Evolutionary conservation across 495 filamentous ascomycete species (phyloP).

Genomic region (Filosporella fistucella): DNA sequence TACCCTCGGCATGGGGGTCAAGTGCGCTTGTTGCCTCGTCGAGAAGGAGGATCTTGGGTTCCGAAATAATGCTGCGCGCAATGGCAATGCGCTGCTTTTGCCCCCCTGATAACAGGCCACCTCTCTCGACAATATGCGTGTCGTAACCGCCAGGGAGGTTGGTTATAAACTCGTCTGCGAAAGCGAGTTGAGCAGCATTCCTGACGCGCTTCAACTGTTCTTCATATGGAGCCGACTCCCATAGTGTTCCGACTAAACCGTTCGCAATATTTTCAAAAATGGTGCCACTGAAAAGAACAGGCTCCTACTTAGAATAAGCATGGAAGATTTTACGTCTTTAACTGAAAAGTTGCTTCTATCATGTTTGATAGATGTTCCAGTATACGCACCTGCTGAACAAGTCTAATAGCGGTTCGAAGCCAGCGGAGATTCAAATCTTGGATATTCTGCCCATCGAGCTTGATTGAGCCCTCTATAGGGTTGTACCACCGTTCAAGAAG

Average conservation of each 20-base stretch:
- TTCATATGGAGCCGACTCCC: constrained; percentile 16
- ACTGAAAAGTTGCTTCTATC: too few relatives aligned
- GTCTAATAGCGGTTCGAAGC: constrained; percentile 48
- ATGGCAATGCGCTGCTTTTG: constrained; percentile 63
- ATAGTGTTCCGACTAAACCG: constrained; percentile 30
- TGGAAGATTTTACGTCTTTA: background rate
- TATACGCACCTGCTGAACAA: constrained; percentile 56
- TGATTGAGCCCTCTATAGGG: constrained; percentile 33
- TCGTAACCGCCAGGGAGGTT: constrained; percentile 35
- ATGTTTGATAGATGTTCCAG: too few relatives aligned
- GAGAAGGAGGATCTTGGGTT: constrained; percentile 63
- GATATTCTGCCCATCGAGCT: constrained; percentile 48
- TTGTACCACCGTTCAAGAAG: constrained; percentile 51
- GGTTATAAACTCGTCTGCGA: constrained; percentile 40
- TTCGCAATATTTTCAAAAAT: constrained; percentile 64
- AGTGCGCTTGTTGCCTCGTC: constrained; percentile 74
- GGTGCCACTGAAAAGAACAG: constrained; percentile 57
- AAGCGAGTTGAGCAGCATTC: constrained; percentile 28
- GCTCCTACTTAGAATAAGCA: constrained; percentile 35
- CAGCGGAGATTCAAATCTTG: constrained; percentile 48
- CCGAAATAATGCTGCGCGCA: constrained; percentile 64
- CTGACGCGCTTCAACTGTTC: constrained; percentile 19
- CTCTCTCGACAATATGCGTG: constrained; percentile 42
- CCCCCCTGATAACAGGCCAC: constrained; percentile 40
- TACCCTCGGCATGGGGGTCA: constrained; percentile 63